A percentile compares a stretch with the other conserved stretches of the same genome.
These are phyloP conservation scores for Neckera pumila DNA, from an alignment of 225 moss, liverwort and hornwort genomes.

Conservation along the genomic window DNA sequence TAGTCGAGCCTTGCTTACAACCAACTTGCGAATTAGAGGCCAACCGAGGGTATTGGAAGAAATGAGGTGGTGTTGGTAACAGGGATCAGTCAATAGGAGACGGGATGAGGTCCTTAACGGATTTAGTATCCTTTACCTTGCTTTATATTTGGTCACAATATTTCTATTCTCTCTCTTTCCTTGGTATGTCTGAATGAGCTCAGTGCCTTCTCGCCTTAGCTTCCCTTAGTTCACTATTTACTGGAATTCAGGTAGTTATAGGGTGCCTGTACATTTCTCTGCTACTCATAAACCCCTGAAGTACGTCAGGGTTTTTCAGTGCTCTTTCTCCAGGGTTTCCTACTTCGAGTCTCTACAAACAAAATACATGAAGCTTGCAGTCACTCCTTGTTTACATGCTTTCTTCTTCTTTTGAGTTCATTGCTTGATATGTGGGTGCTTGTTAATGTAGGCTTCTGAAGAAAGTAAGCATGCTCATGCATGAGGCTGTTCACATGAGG, in stretches of 20 bases:
- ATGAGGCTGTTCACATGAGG: constrained; percentile 80
- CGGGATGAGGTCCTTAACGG: too few relatives aligned
- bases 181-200: background rate
- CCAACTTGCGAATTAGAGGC: background rate
- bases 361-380: background rate
- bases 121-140: background rate
- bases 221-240: background rate
- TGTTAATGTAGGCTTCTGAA: constrained; percentile 51
- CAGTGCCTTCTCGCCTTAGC: background rate
- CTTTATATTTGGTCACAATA: background rate
- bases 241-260: background rate
- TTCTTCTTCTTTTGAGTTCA: background rate
- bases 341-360: background rate
- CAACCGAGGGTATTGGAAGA: background rate
- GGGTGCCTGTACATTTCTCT: background rate
- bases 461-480: constrained; percentile 79
- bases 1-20: background rate
- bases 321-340: background rate
- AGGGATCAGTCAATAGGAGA: background rate
- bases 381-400: background rate
- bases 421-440: background rate
- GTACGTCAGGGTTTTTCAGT: background rate
- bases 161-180: background rate
- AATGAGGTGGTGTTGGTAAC: background rate
- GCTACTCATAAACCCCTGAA: background rate